Evolutionary conservation across 106 monocot species (phyloP).

Genomic region (Dendrobium catenatum): DNA sequence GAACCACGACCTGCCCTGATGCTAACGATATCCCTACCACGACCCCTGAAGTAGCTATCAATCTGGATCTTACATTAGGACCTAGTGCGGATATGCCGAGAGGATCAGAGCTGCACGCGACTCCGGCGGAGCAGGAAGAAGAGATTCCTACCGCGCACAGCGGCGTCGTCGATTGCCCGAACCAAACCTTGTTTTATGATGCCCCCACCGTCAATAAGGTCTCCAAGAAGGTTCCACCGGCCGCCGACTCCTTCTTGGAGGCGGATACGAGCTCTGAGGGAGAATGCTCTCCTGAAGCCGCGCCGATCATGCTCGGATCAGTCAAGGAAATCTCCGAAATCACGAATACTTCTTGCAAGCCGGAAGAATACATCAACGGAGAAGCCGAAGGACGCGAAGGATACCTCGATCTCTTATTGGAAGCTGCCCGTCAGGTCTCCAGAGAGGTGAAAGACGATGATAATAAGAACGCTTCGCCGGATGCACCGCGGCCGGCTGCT

Average conservation of each 20-base stretch:
- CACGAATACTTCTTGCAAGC: background rate
- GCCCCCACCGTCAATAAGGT: background rate
- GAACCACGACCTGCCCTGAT: background rate
- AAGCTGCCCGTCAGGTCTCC: conserved; percentile 9
- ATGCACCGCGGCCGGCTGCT: background rate
- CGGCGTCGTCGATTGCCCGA: background rate
- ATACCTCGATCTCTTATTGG: conserved; percentile 27
- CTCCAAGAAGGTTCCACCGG: too few species aligned
- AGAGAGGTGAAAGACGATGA: background rate
- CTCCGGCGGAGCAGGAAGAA: background rate
- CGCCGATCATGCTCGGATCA: background rate
- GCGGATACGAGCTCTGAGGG: conserved; percentile 8
- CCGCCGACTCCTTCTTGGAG: background rate
- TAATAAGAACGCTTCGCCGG: background rate
- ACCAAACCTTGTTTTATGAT: background rate
- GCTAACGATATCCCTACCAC: background rate
- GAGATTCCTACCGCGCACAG: background rate
- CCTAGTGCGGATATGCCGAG: background rate
- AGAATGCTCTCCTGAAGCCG: conserved; percentile 14
- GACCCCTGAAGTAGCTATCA: background rate
- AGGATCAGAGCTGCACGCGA: background rate
- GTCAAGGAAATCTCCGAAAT: background rate
- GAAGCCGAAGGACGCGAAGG: background rate
- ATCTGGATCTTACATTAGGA: conserved; percentile 22
- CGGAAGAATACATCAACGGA: background rate